A percentile compares a stretch with the other conserved stretches of the same genome.
phyloP scores from a whole-genome alignment of 2,329 filamentous ascomycete genomes.

The Aureobasidium sp. region DNA sequence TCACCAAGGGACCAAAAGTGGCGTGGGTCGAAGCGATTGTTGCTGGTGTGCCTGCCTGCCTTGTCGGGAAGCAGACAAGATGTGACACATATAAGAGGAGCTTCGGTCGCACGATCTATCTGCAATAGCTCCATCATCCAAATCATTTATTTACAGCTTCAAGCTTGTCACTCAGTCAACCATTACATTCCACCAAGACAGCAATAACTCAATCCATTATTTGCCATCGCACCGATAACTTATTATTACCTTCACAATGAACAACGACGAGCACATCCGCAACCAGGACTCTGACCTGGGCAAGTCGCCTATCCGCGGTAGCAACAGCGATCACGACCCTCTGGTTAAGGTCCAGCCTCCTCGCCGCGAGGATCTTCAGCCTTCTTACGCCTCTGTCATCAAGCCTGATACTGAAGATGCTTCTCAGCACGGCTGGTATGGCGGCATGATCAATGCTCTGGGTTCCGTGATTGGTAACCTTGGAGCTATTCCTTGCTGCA shows the following conservation, averaged over 20 bases:
- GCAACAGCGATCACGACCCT: conserved; percentile 21
- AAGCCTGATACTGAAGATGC: conserved; percentile 58
- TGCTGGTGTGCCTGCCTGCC: conserved; percentile 13
- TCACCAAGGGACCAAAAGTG: neutral
- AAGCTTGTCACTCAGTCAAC: neutral
- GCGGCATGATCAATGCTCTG: conserved; percentile 71
- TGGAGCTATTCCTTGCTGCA: conserved; percentile 85
- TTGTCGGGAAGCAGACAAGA: neutral
- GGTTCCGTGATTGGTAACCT: conserved; percentile 68
- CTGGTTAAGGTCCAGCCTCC: conserved; percentile 65
- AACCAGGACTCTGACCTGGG: conserved; percentile 20
- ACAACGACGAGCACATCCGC: conserved; percentile 20
- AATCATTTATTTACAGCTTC: neutral
- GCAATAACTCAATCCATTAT: neutral
- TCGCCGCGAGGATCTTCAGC: conserved; percentile 74
- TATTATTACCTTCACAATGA: neutral
- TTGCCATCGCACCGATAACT: neutral
- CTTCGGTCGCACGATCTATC: neutral
- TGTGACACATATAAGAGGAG: conserved; percentile 10
- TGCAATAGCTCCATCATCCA: neutral
- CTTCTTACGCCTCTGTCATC: conserved; percentile 65
- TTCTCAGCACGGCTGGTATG: conserved; percentile 80
- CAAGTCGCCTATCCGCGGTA: conserved; percentile 24
- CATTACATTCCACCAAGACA: conserved; percentile 1
- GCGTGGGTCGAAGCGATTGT: conserved; percentile 9